Conservation (phyloP, 2,329 filamentous ascomycete genomes). For the Triangularia setosa region DNA sequence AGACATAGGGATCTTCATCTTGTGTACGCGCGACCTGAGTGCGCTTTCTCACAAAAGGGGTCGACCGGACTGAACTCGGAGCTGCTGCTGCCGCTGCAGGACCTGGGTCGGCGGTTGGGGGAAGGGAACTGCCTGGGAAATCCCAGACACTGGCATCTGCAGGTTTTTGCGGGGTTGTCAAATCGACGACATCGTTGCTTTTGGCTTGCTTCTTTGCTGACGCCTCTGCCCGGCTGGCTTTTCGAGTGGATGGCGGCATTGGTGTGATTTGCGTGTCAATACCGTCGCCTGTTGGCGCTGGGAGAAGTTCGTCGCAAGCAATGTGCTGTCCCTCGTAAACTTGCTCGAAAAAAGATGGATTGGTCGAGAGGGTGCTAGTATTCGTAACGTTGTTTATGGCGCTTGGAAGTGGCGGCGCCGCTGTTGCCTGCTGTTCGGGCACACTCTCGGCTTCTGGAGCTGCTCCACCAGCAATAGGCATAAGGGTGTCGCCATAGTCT, state of each 20-base stretch:
- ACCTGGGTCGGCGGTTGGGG: neutral
- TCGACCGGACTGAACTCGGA: neutral
- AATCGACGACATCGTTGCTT: neutral
- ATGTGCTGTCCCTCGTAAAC: constrained; percentile 46
- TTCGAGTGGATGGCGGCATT: neutral
- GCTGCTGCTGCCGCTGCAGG: neutral
- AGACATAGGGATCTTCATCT: constrained; percentile 24
- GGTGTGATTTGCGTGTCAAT: neutral
- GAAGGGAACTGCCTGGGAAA: neutral
- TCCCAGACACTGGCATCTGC: neutral
- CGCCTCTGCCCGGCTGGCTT: neutral
- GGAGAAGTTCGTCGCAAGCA: constrained; percentile 20
- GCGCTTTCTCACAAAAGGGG: constrained; percentile 7
- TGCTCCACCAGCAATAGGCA: neutral
- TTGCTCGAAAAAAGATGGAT: constrained; percentile 44
- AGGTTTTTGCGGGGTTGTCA: neutral
- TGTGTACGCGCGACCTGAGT: constrained; percentile 5
- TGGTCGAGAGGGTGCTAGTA: constrained; percentile 38
- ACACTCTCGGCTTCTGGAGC: neutral
- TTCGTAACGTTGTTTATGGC: constrained; percentile 6
- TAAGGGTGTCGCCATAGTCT: constrained; percentile 1
- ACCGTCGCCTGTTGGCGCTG: constrained; percentile 3
- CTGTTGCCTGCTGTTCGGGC: neutral
- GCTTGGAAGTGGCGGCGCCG: neutral
- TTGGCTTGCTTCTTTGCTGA: neutral